Conservation (phyloP, 768 basidiomycete species). For the Mycena maculata region DNA sequence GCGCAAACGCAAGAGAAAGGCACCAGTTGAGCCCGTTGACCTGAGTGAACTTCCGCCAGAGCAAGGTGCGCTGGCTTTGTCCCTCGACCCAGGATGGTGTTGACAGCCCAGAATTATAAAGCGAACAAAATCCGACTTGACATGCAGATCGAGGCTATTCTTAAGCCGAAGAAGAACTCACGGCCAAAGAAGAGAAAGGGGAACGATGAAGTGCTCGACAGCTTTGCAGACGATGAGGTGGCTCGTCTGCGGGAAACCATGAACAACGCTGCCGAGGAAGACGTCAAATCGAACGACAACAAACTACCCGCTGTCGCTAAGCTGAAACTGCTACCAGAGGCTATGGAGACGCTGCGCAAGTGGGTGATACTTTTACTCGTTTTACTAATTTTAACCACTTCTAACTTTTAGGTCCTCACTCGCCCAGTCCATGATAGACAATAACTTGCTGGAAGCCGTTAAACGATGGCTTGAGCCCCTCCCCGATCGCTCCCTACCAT, state of each 20-base stretch:
- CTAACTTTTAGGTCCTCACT: constrained; percentile 76
- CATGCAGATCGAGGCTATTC: constrained; percentile 87
- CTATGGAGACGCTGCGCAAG: constrained; percentile 95
- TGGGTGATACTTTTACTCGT: constrained; percentile 51
- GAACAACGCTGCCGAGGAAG: constrained; percentile 87
- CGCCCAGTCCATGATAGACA: constrained; percentile 93
- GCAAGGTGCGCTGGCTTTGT: constrained; percentile 63
- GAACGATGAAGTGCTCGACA: constrained; percentile 87
- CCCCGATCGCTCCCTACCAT: constrained; percentile 91
- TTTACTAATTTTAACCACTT: constrained; percentile 20
- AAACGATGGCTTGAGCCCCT: constrained; percentile 94
- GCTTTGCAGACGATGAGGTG: constrained; percentile 91
- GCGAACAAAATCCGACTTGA: constrained; percentile 83
- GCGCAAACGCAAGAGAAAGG: constrained; percentile 69
- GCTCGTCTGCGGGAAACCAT: constrained; percentile 89
- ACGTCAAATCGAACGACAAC: constrained; percentile 81
- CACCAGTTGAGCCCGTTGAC: constrained; percentile 68
- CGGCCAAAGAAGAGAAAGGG: constrained; percentile 78
- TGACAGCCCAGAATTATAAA: constrained; percentile 46
- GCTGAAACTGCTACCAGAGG: constrained; percentile 85
- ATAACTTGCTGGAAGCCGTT: constrained; percentile 92
- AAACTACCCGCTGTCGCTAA: constrained; percentile 88
- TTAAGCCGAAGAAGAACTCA: constrained; percentile 80
- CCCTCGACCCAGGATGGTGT: not conserved
- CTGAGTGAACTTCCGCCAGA: constrained; percentile 78